Evolutionary conservation across 2,329 filamentous ascomycete species (phyloP), one percentile per base, ranked within the genome.

Genomic region (Cladosporium sp.): DNA sequence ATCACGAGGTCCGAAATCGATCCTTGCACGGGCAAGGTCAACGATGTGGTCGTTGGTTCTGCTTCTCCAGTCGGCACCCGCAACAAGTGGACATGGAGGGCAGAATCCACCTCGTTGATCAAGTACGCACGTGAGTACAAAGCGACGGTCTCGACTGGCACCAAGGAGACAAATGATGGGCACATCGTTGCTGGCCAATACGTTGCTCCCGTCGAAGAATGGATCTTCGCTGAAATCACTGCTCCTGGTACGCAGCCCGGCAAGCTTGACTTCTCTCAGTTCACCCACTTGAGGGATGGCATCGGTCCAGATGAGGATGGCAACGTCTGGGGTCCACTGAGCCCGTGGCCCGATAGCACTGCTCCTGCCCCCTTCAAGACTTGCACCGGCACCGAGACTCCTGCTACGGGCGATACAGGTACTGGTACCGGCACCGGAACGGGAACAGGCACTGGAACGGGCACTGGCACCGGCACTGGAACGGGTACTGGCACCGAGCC

Each of bases 81-180:
- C 22, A 38, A 46, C 22, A 52, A 52, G 33, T 74, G 68, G 63
- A 68, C 67, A 22, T 66, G 65, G 51, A 67, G 70, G 18, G 56
- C 67, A 8, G 62, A 65, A 10, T 50, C 59, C 0, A 59, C 57
- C 6, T 57, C 59, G 13, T 55, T 61, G 14, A 59, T 59, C 11
- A 63, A 68, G 9, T 74, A 70, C 54, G 71, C 71, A 2, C 70
- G 72, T 19, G 72, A 75, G 57, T 74, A 74, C 55, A 63, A 65
- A 28, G 62, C 74, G 48, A 66, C 61, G 22, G 63, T 67, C 9
- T 65, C 63, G 32, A 65, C 61, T 8, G 68, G 66, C 2, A 63
- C 66, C 43, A 62, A 65, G 37, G 57, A 61, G 22, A 66, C 66
- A 33, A 71, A 73, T 54, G 66, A 66, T 28, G 54, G 54, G 10